Conservation (phyloP, 192 early-diverging fungal species). For the Funneliformis geosporum region DNA sequence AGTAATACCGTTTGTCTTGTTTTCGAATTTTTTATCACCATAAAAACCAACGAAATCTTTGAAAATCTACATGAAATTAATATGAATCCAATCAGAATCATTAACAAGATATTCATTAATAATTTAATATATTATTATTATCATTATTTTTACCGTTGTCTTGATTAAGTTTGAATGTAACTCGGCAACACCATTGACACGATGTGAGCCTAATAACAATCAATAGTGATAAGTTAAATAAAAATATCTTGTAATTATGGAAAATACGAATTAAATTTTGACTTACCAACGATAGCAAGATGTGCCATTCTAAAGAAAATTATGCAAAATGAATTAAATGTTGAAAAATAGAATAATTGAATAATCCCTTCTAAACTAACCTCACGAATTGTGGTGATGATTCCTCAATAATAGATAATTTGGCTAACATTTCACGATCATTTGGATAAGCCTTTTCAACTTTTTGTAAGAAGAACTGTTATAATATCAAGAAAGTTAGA, state of each 20-base stretch:
- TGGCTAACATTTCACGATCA: constrained; percentile 82
- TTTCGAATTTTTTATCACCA: constrained; percentile 87
- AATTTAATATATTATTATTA: constrained; percentile 6
- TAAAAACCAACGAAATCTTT: constrained; percentile 88
- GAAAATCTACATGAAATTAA: constrained; percentile 64
- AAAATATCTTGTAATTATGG: not conserved
- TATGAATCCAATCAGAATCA: not conserved
- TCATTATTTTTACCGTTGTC: constrained; percentile 49
- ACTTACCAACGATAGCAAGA: constrained; percentile 79
- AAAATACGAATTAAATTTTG: not conserved
- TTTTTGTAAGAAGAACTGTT: constrained; percentile 86
- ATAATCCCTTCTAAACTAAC: not conserved
- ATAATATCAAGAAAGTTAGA: not conserved
- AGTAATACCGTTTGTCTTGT: constrained; percentile 98
- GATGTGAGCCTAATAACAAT: constrained; percentile 72
- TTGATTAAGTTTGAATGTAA: constrained; percentile 83
- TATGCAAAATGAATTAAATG: not conserved
- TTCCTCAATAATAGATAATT: constrained; percentile 96
- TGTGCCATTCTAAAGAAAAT: constrained; percentile 80
- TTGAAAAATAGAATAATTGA: not conserved
- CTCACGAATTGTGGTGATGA: constrained; percentile 83
- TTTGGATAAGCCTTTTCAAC: constrained; percentile 85
- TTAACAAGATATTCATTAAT: not conserved
- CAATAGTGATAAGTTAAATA: not conserved
- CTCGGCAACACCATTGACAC: constrained; percentile 95